These are phyloP conservation scores for Stevia rebaudiana DNA, from an alignment of 140 eudicot genomes.

Conservation along the genomic window DNA sequence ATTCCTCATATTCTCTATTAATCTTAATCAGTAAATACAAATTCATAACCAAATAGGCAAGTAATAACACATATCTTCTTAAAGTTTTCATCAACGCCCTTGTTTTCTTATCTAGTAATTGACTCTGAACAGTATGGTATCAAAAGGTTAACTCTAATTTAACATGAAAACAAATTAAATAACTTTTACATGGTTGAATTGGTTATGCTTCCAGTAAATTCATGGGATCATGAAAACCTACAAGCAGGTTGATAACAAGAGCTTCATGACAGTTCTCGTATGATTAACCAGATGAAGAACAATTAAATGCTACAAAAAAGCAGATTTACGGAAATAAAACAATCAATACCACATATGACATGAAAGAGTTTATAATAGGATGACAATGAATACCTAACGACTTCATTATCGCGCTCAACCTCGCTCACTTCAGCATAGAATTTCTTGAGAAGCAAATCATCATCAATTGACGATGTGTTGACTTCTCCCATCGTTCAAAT, in stretches of 20 bases:
- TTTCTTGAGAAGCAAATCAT: conserved; percentile 73
- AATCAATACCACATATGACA: not conserved
- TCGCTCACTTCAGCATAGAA: conserved; percentile 94
- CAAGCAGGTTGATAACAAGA: not conserved
- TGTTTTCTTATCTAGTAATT: not conserved
- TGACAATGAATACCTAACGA: conserved; percentile 45
- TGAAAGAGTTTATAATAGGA: not conserved
- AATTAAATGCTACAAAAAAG: not conserved
- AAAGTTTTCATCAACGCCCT: conserved; percentile 11
- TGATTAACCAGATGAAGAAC: not conserved
- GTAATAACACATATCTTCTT: not conserved
- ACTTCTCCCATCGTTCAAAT: conserved; percentile 68
- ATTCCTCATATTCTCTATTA: conserved; percentile 6
- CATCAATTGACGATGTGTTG: conserved; percentile 39
- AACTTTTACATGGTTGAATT: not conserved
- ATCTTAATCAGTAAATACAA: not conserved
- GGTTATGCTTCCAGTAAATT: not conserved
- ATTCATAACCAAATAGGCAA: not conserved
- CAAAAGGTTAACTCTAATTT: not conserved
- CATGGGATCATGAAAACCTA: not conserved
- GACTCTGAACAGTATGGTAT: not conserved
- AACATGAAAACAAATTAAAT: not conserved
- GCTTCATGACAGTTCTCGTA: not conserved
- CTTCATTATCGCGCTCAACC: conserved; percentile 98
- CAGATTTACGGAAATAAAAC: not conserved